Evolutionary conservation across 352 stramenopile species (phyloP), one percentile per base, ranked within the genome.

Genomic region (Sclerospora graminicola): DNA sequence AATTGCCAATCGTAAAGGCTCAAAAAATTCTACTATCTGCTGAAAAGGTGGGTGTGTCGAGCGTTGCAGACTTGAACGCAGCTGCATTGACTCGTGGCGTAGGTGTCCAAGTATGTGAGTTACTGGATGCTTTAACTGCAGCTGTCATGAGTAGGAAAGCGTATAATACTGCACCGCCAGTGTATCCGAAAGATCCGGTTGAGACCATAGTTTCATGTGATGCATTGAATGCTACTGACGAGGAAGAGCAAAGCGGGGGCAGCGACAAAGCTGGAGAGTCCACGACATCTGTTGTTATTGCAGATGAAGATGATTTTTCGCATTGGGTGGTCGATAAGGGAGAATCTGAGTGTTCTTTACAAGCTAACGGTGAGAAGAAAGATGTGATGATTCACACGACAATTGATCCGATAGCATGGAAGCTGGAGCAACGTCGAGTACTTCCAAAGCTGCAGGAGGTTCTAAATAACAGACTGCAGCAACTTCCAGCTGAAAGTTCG

Each of bases 1-100:
- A 48, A 11, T 30, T 62, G 14, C 63, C 63, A 3, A 35, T 82
- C 32, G 38, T 63, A 18, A 23, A 36, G 1, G 58, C 51, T 8
- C 73, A 85, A 36, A 55, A 67, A 16, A 57, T 88, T 26, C 52
- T 90, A 23, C 39, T 90, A 5, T 61, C 55, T 0, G 68, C 65
- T 26, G 70, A 81, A 11, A 63, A 57, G 8, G 61, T 48, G 11
- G 70, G 66, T 2, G 61, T 83, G 6, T 33, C 54, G 8, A 45
- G 32, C 4, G 48, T 66, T 19, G 44, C 40, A 28, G 36, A 60
- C 7, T 26, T 82, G 2, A 79, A 57, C 20, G 63, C 75, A 3
- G 56, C 72, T 13, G 41, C 58, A 5, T 32, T 88, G 3, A 69
- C 57, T 0, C 54, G 50, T 18, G 75, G 73, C 0, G 45, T 48